Conservation (phyloP, 2,329 filamentous ascomycete genomes). For the Phoma sp. region DNA sequence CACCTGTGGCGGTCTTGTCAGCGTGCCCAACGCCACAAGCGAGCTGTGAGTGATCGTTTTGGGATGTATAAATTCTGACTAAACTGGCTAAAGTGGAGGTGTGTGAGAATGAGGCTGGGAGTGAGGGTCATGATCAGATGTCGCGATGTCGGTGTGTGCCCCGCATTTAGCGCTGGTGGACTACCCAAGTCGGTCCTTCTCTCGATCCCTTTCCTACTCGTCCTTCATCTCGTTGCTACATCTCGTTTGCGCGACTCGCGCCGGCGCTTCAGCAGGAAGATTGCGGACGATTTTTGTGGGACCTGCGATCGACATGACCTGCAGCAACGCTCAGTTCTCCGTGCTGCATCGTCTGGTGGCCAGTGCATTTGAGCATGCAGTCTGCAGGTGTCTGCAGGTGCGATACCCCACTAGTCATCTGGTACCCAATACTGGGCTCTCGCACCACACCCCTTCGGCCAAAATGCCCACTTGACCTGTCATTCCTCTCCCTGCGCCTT, state of each 20-base stretch:
- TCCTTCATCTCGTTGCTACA: conserved; percentile 16
- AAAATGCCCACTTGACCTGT: conserved; percentile 40
- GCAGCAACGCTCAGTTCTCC: conserved; percentile 39
- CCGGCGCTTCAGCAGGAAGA: conserved; percentile 18
- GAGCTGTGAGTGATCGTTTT: conserved; percentile 32
- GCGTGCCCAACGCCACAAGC: conserved; percentile 28
- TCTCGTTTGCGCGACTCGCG: conserved; percentile 18
- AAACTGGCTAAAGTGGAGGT: conserved; percentile 21
- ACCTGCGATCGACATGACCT: conserved; percentile 42
- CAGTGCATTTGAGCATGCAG: conserved; percentile 34
- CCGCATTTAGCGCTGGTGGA: conserved; percentile 25
- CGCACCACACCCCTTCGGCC: conserved; percentile 37
- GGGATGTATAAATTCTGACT: conserved; percentile 24
- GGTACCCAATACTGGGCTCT: conserved; percentile 21
- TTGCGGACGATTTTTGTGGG: conserved; percentile 19
- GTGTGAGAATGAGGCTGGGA: conserved; percentile 38
- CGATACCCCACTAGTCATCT: conserved; percentile 34
- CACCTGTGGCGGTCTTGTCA: conserved; percentile 30
- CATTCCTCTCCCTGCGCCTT: conserved; percentile 37
- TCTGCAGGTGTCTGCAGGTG: conserved; percentile 33
- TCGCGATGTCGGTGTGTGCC: conserved; percentile 28
- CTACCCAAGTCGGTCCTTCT: conserved; percentile 22
- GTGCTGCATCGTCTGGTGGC: conserved; percentile 34
- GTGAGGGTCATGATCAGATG: conserved; percentile 17
- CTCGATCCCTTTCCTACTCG: conserved; percentile 15